Percentiles rank a stretch among this genome's conserved stretches.
These are phyloP conservation scores for Aspergillus brasiliensis DNA, from an alignment of 2,329 filamentous ascomycete genomes.

Conservation along the genomic window DNA sequence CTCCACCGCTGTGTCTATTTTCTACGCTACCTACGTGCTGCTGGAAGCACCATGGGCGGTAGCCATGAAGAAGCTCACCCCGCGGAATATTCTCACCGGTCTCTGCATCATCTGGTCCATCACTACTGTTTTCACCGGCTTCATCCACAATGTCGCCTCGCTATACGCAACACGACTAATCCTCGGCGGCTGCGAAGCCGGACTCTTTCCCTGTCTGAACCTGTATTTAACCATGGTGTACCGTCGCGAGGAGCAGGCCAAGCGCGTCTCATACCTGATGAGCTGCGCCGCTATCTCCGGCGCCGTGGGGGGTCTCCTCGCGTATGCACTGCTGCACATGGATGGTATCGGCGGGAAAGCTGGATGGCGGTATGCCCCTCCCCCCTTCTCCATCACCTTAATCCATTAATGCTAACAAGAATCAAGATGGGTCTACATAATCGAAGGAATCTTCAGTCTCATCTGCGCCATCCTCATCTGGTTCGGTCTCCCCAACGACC, in stretches of 20 bases:
- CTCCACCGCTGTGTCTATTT: slow-evolving; percentile 53
- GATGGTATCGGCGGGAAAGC: slow-evolving; percentile 48
- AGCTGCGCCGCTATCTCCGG: slow-evolving; percentile 43
- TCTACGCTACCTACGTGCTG: slow-evolving; percentile 55
- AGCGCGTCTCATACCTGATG: slow-evolving; percentile 46
- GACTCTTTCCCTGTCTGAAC: slow-evolving; percentile 44
- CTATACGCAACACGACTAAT: slow-evolving; percentile 46
- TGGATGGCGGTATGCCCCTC: slow-evolving; percentile 48
- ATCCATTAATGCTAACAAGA: background rate
- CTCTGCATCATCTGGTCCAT: slow-evolving; percentile 52
- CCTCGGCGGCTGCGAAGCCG: slow-evolving; percentile 41
- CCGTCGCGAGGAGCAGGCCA: slow-evolving; percentile 43
- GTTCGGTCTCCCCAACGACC: slow-evolving; percentile 53
- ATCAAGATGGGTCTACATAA: slow-evolving; percentile 50
- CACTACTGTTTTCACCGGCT: slow-evolving; percentile 53
- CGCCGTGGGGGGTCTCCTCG: slow-evolving; percentile 44
- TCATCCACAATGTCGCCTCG: slow-evolving; percentile 46
- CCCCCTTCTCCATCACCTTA: background rate
- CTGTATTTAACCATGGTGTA: slow-evolving; percentile 47
- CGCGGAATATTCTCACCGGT: slow-evolving; percentile 43
- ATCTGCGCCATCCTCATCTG: slow-evolving; percentile 48
- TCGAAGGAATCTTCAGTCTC: slow-evolving; percentile 53
- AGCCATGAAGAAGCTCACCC: slow-evolving; percentile 52
- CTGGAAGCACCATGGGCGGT: slow-evolving; percentile 54
- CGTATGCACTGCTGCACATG: slow-evolving; percentile 46